These are phyloP conservation scores for Clitoria ternatea DNA, from an alignment of 306 rosid species.

Conservation along the genomic window DNA sequence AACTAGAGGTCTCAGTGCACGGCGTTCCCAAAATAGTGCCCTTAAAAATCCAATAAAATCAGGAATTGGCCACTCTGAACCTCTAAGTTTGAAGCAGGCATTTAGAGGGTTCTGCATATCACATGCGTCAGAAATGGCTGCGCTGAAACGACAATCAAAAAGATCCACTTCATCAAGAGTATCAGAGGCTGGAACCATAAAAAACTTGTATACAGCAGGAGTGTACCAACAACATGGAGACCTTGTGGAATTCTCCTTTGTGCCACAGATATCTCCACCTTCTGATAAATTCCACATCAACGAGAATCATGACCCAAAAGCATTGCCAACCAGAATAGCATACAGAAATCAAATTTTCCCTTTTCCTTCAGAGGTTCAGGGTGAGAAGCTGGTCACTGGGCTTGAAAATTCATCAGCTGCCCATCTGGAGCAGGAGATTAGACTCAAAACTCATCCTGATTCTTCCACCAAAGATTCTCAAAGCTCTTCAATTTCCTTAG, in stretches of 20 bases:
- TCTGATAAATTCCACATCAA: conserved; percentile 28
- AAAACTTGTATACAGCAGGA: conserved; percentile 59
- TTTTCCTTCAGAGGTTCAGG: conserved; percentile 29
- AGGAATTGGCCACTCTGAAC: conserved; percentile 74
- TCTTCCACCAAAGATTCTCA: conserved; percentile 33
- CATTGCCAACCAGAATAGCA: conserved; percentile 23
- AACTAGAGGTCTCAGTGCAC: conserved; percentile 37
- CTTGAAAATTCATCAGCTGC: conserved; percentile 25
- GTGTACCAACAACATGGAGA: conserved; percentile 53
- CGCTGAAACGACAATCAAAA: conserved; percentile 66
- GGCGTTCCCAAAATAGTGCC: conserved; percentile 54
- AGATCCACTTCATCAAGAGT: conserved; percentile 50
- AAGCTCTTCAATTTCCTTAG: conserved; percentile 23
- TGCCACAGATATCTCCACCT: conserved; percentile 48
- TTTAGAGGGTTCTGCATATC: conserved; percentile 78
- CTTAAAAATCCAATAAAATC: conserved; percentile 75
- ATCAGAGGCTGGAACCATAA: conserved; percentile 74
- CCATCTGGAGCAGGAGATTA: conserved; percentile 18
- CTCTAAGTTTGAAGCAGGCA: conserved; percentile 86
- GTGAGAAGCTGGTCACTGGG: conserved; percentile 24
- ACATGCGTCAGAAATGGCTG: conserved; percentile 95
- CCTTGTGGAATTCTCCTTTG: conserved; percentile 58
- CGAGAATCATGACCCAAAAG: conserved; percentile 10
- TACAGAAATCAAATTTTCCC: conserved; percentile 39
- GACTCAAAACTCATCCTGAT: conserved; percentile 19